A percentile compares a stretch with the other conserved stretches of the same genome.
These are phyloP conservation scores for Plasmodiophora brassicae DNA, from an alignment of 208 protist species.

Conservation along the genomic window DNA sequence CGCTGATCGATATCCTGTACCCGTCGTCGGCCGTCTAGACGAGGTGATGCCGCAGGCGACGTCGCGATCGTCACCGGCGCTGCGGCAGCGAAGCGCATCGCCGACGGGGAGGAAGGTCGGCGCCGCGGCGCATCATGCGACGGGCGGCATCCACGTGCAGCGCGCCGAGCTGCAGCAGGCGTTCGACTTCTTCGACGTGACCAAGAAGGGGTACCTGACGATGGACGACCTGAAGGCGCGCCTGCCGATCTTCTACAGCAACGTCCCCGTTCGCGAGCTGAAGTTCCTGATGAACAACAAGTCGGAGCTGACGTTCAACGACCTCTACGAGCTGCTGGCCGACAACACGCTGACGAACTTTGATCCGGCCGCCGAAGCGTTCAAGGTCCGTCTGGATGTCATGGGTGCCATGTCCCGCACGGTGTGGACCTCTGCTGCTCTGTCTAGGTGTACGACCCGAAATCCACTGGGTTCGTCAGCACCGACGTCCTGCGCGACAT, in stretches of 20 bases:
- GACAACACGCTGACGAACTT: constrained; percentile 57
- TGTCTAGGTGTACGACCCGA: constrained; percentile 80
- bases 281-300: constrained; percentile 77
- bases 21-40: too few relatives aligned
- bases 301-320: constrained; percentile 69
- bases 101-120: too few relatives aligned
- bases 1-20: too few relatives aligned
- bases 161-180: background rate
- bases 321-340: constrained; percentile 76
- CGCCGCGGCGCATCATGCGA: background rate
- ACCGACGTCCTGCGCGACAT: constrained; percentile 68
- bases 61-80: too few relatives aligned
- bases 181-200: background rate
- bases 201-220: background rate
- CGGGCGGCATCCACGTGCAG: background rate
- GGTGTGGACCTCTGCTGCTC: too few relatives aligned
- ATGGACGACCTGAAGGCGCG: background rate
- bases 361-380: constrained; percentile 44
- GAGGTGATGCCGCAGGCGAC: too few relatives aligned
- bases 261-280: constrained; percentile 81
- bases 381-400: background rate
- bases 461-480: constrained; percentile 72
- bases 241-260: constrained; percentile 79
- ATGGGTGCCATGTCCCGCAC: background rate
- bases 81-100: too few relatives aligned